Evolutionary conservation across 129 eudicot species (phyloP), one percentile per base, ranked within the genome.

Genomic region (Logfia minima): DNA sequence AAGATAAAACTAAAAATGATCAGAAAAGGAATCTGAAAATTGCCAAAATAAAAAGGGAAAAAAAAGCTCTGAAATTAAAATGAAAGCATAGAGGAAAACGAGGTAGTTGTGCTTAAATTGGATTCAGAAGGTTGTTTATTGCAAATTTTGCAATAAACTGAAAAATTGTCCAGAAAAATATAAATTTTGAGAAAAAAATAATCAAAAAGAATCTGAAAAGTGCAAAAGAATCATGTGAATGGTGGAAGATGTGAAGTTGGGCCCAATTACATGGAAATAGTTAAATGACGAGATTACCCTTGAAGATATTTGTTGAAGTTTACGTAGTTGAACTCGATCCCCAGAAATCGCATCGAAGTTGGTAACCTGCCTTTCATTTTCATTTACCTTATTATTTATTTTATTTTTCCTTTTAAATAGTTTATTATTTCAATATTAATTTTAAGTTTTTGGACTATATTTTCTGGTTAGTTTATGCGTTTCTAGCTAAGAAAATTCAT

Each of bases 201-300:
- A n/a, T n/a, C n/a, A n/a, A n/a, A n/a, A n/a, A n/a, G 84, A 80
- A 75, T 75, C 84, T 31, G 7, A 75, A 81, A 81, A 75, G 84
- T 52, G 84, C 84, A 81, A 81, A 65, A 68, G 84, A 68, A 81
- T 59, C 84, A 68, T 75, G 84, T 75, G 84, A 71, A 18, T 62
- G 80, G 53, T 26, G 22, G 72, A 63, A 75, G 68, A 56, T 22
- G 55, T 48, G 55, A 48, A 48, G 31, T 51, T 59, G 69, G 84
- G 71, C 64, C 80, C 80, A 80, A 32, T n/a, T 21, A 7, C 26
- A 53, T 55, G 68, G 74, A 23, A 63, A n/a, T n/a, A n/a, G 4
- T 43, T 23, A 60, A 81, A 75, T 68, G 80, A 81, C 83, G 1
- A 0, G 22, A 8, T 5, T 81, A 13, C 39, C 80, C 45, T 58